Conservation (phyloP, 805 yeast genomes). For the Cyberlindnera xylosilytica region DNA sequence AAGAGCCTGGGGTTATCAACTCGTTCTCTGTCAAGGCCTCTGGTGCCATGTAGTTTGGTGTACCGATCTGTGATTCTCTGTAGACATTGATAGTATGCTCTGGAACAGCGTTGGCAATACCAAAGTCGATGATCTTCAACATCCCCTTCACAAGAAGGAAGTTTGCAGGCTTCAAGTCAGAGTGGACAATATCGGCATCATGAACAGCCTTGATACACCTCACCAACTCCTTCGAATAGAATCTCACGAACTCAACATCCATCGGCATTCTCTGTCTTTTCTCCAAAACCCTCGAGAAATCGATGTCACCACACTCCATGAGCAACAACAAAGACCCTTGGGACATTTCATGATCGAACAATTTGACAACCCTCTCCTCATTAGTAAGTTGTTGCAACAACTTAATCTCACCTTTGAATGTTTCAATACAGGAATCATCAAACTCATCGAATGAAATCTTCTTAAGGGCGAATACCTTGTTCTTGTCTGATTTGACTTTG, state of each 20-base stretch:
- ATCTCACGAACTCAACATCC: constrained; percentile 75
- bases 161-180: constrained; percentile 71
- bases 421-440: constrained; percentile 68
- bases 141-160: constrained; percentile 80
- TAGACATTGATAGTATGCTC: constrained; percentile 89
- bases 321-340: constrained; percentile 65
- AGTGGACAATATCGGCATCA: constrained; percentile 77
- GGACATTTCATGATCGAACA: constrained; percentile 69
- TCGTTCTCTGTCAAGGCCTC: constrained; percentile 76
- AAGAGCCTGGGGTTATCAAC: constrained; percentile 18
- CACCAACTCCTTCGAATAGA: constrained; percentile 72
- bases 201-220: constrained; percentile 89
- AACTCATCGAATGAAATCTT: constrained; percentile 77
- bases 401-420: constrained; percentile 89
- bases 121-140: constrained; percentile 90
- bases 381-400: constrained; percentile 57
- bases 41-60: constrained; percentile 98
- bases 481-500: constrained; percentile 59
- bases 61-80: constrained; percentile 88
- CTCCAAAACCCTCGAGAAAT: constrained; percentile 75
- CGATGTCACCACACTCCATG: constrained; percentile 95
- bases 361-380: constrained; percentile 71
- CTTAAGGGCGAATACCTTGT: constrained; percentile 72
- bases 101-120: constrained; percentile 91
- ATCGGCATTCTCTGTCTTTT: constrained; percentile 48